Evolutionary conservation across 345 rosid genomes (phyloP).

Genomic region (Salix viminalis): DNA sequence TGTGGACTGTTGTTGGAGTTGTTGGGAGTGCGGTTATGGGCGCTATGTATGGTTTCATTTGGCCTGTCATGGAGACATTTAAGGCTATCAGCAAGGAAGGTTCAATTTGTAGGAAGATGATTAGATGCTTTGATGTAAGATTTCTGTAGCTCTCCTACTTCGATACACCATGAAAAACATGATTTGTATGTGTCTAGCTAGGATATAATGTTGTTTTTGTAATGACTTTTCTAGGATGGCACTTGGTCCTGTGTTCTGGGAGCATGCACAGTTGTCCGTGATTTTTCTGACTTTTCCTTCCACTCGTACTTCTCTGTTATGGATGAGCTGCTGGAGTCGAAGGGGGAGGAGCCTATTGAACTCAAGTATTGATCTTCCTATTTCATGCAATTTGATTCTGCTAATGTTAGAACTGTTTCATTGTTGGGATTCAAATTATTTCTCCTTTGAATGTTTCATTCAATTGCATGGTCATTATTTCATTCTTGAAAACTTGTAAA

Average conservation of each 20-base stretch:
- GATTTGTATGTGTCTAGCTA: neutral
- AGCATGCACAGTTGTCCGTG: constrained; percentile 20
- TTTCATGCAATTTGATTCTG: neutral
- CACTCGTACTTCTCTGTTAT: constrained; percentile 25
- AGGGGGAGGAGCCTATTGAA: constrained; percentile 18
- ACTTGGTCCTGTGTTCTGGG: constrained; percentile 20
- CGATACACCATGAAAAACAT: neutral
- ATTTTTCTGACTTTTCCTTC: constrained; percentile 25
- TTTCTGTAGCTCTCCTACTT: neutral
- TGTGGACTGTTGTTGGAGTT: constrained; percentile 19
- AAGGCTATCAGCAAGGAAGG: constrained; percentile 14
- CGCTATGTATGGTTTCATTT: constrained; percentile 11
- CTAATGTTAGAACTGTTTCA: neutral
- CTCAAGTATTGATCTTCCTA: constrained; percentile 6
- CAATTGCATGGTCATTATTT: too few species aligned
- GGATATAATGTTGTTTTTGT: neutral
- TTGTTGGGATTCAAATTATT: neutral
- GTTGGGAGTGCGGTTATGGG: constrained; percentile 19
- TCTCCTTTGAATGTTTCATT: neutral
- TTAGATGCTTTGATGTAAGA: constrained; percentile 8
- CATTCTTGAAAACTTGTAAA: too few species aligned
- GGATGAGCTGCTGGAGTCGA: constrained; percentile 20
- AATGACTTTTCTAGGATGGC: constrained; percentile 11
- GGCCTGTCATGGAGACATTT: constrained; percentile 25
- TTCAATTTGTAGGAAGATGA: neutral